These are phyloP conservation scores for Alternaria conjuncta DNA, from an alignment of 2,329 filamentous ascomycete genomes.

Conservation along the genomic window DNA sequence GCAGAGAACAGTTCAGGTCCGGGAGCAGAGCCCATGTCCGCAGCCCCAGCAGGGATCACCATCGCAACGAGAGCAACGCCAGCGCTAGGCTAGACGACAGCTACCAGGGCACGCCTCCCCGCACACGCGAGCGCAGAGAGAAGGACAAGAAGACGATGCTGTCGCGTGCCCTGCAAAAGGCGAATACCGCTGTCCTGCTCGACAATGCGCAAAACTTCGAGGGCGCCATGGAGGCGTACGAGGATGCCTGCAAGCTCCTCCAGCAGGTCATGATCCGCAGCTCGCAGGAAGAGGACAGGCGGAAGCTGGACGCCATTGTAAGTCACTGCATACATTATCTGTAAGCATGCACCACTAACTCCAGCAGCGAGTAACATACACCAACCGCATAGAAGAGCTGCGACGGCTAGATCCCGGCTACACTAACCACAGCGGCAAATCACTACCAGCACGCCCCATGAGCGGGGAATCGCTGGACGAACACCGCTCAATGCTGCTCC, in stretches of 20 bases:
- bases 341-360: slow-evolving; percentile 13
- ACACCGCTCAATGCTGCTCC: slow-evolving; percentile 45
- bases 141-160: slow-evolving; percentile 87
- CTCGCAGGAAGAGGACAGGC: slow-evolving; percentile 82
- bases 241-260: slow-evolving; percentile 86
- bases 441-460: slow-evolving; percentile 73
- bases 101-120: slow-evolving; percentile 42
- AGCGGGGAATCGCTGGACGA: slow-evolving; percentile 63
- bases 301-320: slow-evolving; percentile 92
- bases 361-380: slow-evolving; percentile 82
- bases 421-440: slow-evolving; percentile 67
- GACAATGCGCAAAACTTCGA: slow-evolving; percentile 97
- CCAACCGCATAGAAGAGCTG: slow-evolving; percentile 85
- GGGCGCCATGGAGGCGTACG: slow-evolving; percentile 87
- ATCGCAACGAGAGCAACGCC: slow-evolving; percentile 41
- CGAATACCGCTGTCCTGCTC: slow-evolving; percentile 91
- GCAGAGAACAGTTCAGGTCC: slow-evolving; percentile 29
- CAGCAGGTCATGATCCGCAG: slow-evolving; percentile 88
- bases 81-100: slow-evolving; percentile 43
- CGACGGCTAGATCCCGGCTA: slow-evolving; percentile 69
- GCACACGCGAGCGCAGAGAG: slow-evolving; percentile 53
- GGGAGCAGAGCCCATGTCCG: slow-evolving; percentile 12
- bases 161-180: slow-evolving; percentile 92
- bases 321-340: slow-evolving; percentile 50
- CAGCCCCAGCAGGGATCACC: slow-evolving; percentile 24